Conservation (phyloP, 371 early-diverging fungal genomes). For the Lichtheimia hyalospora region DNA sequence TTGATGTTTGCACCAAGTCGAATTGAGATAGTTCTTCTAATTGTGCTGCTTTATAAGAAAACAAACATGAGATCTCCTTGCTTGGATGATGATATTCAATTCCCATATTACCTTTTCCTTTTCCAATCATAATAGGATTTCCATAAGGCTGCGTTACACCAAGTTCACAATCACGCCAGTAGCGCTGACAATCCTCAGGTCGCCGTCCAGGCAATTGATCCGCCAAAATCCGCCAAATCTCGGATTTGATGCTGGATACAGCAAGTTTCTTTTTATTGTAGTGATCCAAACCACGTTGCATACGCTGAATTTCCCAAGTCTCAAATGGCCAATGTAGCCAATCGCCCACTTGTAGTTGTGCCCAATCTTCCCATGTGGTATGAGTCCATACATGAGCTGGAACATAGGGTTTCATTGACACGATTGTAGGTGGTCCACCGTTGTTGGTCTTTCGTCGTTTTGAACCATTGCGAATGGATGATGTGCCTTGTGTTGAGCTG, state of each 20-base stretch:
- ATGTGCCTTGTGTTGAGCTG: neutral
- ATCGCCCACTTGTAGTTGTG: constrained; percentile 32
- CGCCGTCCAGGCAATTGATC: constrained; percentile 27
- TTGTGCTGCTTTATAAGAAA: neutral
- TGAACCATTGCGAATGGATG: neutral
- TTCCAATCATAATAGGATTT: constrained; percentile 1
- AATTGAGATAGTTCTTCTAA: neutral
- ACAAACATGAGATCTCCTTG: neutral
- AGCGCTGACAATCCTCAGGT: constrained; percentile 27
- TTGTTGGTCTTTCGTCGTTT: neutral
- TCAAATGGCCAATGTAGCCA: constrained; percentile 40
- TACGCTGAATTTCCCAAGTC: constrained; percentile 7
- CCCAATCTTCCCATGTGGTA: constrained; percentile 49
- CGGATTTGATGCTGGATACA: neutral
- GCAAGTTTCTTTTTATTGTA: neutral
- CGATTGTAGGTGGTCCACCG: neutral
- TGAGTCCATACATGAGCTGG: constrained; percentile 32
- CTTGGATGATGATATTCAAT: no score
- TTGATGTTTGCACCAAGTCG: no score
- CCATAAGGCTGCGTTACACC: neutral
- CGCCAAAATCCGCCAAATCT: constrained; percentile 8
- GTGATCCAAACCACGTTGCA: neutral
- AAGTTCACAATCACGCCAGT: constrained; percentile 16
- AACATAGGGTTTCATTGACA: constrained; percentile 23
- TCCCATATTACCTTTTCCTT: constrained; percentile 12